These are phyloP conservation scores for Schizonepeta tenuifolia DNA, from an alignment of 257 asterid genomes.

Conservation along the genomic window DNA sequence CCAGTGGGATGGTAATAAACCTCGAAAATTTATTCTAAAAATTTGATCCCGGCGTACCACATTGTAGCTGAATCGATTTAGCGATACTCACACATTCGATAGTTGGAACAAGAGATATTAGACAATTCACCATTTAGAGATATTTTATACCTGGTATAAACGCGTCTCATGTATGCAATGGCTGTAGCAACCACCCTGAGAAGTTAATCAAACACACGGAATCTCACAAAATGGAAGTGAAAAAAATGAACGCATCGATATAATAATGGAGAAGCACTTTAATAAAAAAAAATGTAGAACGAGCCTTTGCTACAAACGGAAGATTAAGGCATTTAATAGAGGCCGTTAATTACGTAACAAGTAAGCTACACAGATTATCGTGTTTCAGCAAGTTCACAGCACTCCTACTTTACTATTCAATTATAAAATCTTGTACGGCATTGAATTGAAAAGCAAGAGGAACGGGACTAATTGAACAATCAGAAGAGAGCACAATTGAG, in stretches of 20 bases:
- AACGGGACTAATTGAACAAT: conserved; percentile 1
- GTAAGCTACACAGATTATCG: not conserved
- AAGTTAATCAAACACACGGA: conserved; percentile 36
- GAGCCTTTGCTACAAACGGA: not conserved
- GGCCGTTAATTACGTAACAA: not conserved
- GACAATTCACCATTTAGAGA: conserved; percentile 1
- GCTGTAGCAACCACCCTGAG: conserved; percentile 98
- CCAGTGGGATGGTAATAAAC: not conserved
- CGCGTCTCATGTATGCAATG: conserved; percentile 91
- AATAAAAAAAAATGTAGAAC: not conserved
- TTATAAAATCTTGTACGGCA: no score
- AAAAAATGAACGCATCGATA: not conserved
- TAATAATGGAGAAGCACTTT: not conserved
- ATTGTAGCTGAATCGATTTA: conserved; percentile 1
- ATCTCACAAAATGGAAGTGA: conserved; percentile 11
- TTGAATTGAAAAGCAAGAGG: not conserved
- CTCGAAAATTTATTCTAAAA: not conserved
- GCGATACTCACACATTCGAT: not conserved
- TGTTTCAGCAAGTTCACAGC: not conserved
- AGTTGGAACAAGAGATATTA: not conserved
- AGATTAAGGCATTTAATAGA: not conserved
- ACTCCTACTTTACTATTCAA: no score
- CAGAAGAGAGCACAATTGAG: conserved; percentile 10
- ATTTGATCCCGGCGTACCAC: not conserved
- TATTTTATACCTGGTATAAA: conserved; percentile 63